Evolutionary conservation across 345 rosid genomes (phyloP).

Genomic region (Salix arbutifolia): DNA sequence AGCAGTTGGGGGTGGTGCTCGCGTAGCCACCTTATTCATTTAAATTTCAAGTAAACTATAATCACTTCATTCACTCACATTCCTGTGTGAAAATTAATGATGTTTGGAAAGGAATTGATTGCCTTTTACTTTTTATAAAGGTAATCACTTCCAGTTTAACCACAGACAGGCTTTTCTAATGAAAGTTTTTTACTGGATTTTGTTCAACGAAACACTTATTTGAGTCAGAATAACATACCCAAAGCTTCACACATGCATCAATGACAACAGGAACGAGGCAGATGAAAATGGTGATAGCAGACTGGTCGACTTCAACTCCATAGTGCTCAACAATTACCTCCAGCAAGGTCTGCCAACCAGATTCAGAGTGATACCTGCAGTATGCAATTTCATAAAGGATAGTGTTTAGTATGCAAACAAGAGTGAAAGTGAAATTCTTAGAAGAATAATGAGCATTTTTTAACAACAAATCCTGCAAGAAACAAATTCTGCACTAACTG

Average conservation of each 20-base stretch:
- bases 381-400: not conserved
- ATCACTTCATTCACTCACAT: not conserved
- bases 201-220: not conserved
- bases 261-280: conserved; percentile 65
- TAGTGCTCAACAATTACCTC: conserved; percentile 81
- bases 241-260: conserved; percentile 83
- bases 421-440: not conserved
- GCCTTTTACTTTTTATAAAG: too few species aligned
- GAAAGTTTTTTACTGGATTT: not conserved
- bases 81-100: not conserved
- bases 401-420: not conserved
- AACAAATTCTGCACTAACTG: too few species aligned
- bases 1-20: not conserved
- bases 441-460: not conserved
- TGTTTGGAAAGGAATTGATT: not conserved
- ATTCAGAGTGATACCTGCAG: conserved; percentile 86
- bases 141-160: not conserved
- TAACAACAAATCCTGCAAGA: not conserved
- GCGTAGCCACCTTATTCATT: not conserved
- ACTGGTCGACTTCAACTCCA: conserved; percentile 65
- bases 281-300: conserved; percentile 63
- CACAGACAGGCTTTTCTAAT: not conserved
- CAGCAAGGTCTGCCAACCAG: conserved; percentile 80
- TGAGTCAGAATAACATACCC: conserved; percentile 50
- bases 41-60: not conserved